Conservation (phyloP, 768 basidiomycete species). For the Lyophyllum decastes region DNA sequence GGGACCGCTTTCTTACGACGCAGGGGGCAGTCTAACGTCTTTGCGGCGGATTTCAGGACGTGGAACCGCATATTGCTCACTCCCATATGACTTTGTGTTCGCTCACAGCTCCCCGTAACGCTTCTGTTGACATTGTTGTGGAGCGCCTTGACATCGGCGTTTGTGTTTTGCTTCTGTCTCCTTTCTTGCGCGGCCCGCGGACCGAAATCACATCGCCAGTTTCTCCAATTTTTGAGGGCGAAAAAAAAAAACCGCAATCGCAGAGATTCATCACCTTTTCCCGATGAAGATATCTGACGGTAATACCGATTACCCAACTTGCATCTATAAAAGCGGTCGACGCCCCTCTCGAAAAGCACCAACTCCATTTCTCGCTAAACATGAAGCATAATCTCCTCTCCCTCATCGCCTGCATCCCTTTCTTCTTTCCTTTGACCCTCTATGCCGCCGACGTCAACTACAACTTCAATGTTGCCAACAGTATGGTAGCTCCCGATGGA, state of each 20-base stretch:
- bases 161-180: background rate
- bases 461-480: conserved; percentile 36
- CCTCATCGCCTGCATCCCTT: background rate
- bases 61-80: too few species aligned
- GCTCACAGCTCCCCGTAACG: background rate
- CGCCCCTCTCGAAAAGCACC: background rate
- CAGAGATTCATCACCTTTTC: too few species aligned
- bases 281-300: background rate
- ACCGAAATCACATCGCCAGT: background rate
- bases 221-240: too few species aligned
- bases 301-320: background rate
- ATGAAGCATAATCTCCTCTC: background rate
- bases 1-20: too few species aligned
- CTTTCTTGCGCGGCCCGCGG: background rate
- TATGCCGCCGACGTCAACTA: conserved; percentile 22
- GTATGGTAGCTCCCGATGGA: conserved; percentile 44
- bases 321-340: background rate
- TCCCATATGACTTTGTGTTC: too few species aligned
- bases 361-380: background rate
- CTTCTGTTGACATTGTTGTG: background rate
- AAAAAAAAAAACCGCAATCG: too few species aligned
- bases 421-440: background rate
- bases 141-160: background rate
- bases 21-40: too few species aligned
- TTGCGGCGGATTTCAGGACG: too few species aligned